Base-by-base conservation (phyloP, 108 stramenopile genomes). In the Tribonema minus region DNA sequence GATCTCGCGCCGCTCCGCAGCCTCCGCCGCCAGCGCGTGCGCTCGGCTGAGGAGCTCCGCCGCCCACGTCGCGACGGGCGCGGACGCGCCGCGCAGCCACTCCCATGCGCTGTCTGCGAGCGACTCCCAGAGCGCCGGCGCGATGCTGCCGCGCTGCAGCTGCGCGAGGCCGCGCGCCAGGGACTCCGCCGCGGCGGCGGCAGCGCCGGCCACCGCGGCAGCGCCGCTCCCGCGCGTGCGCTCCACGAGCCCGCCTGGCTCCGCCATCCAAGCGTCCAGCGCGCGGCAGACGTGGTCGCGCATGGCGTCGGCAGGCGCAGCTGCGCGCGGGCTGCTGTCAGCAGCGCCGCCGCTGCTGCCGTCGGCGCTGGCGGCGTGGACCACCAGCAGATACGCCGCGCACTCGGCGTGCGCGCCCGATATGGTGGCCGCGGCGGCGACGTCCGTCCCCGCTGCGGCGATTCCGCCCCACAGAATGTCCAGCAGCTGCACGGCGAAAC, bases 331-430 rank as follows among this genome's bases (percentile, higher is more conserved):
- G 39, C 3, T 63, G 38, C 59, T 54, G n/a, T n/a, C n/a, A n/a
- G n/a, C n/a, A n/a, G n/a, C n/a, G n/a, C n/a, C n/a, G n/a, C n/a
- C n/a, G n/a, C n/a, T n/a, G n/a, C n/a, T n/a, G n/a, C n/a, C n/a
- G n/a, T n/a, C n/a, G n/a, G n/a, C n/a, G n/a, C n/a, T n/a, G n/a
- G n/a, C n/a, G n/a, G n/a, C n/a, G n/a, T n/a, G n/a, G n/a, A n/a
- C 40, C 20, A 75, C 37, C 34, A 75, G 64, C 34, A 75, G 34
- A 9, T 54, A 66, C 34, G 64, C 61, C 32, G 34, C 38, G 46
- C 74, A 75, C 64, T 75, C 74, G 6, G 54, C 30, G 54, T 64
- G 46, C 31, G 74, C 63, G 4, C 54, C 54, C 34, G 23, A n/a
- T n/a, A n/a, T n/a, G n/a, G n/a, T n/a, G n/a, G n/a, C n/a, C 7